These are phyloP conservation scores for Trifolium pratense DNA, from an alignment of 306 rosid genomes.

Conservation along the genomic window DNA sequence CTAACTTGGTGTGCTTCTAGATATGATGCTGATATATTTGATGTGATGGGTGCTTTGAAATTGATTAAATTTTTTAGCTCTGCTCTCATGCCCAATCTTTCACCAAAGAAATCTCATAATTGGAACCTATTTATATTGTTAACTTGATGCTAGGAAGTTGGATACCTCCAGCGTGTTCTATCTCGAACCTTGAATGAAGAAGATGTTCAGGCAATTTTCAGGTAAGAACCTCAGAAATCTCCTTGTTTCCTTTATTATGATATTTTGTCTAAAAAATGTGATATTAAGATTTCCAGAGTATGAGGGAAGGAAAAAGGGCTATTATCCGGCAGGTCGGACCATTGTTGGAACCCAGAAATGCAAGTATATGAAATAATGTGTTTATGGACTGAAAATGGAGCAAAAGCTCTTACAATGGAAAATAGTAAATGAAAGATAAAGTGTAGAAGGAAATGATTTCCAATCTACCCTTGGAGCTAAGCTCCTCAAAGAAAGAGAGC, in stretches of 20 bases:
- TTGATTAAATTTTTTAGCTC: conserved; percentile 31
- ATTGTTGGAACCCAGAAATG: too few relatives aligned
- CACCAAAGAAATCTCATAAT: conserved; percentile 21
- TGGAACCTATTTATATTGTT: conserved; percentile 23
- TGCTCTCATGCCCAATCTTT: conserved; percentile 6
- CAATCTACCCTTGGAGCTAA: too few relatives aligned
- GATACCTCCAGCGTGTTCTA: conserved; percentile 93
- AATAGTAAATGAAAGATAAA: too few relatives aligned
- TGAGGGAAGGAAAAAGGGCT: too few relatives aligned
- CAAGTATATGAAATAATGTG: too few relatives aligned
- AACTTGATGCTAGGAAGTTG: conserved; percentile 78
- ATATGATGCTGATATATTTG: conserved; percentile 15
- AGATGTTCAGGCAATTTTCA: conserved; percentile 91
- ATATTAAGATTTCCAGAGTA: background rate
- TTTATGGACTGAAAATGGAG: too few relatives aligned
- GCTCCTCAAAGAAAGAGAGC: too few relatives aligned
- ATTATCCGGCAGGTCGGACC: too few relatives aligned
- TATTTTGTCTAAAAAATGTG: conserved; percentile 3
- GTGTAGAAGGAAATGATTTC: too few relatives aligned
- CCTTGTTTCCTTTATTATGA: conserved; percentile 17
- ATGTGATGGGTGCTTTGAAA: conserved; percentile 16
- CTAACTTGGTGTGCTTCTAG: conserved; percentile 15
- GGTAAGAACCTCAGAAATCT: conserved; percentile 51
- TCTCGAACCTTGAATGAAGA: conserved; percentile 90
- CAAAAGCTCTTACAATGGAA: too few relatives aligned